A percentile compares a stretch with the other conserved stretches of the same genome.
Conservation (phyloP, 2,329 filamentous ascomycete species). For the Aspergillus nomiae region DNA sequence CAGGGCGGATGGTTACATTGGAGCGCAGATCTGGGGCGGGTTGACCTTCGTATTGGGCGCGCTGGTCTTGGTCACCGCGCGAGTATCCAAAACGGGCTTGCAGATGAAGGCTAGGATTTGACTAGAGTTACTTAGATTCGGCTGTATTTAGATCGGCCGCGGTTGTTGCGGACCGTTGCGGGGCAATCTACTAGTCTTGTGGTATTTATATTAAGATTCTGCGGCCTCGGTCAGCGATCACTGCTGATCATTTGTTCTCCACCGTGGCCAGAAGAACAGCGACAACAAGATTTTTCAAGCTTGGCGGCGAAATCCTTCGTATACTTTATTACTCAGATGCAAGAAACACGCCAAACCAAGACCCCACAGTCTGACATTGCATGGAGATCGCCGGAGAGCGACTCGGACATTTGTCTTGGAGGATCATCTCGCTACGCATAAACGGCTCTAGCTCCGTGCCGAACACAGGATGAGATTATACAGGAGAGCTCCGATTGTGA, state of each 20-base stretch:
- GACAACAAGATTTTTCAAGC: not conserved
- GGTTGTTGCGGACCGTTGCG: not conserved
- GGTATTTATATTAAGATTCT: not conserved
- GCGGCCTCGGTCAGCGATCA: not conserved
- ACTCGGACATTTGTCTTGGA: not conserved
- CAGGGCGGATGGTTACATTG: slow-evolving; percentile 43
- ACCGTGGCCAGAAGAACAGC: not conserved
- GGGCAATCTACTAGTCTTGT: not conserved
- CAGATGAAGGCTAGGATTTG: slow-evolving; percentile 13
- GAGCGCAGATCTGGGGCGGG: slow-evolving; percentile 49
- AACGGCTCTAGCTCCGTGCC: not conserved
- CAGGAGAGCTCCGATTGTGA: not conserved
- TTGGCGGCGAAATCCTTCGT: not conserved
- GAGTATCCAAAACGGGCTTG: slow-evolving; percentile 10
- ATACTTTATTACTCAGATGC: not conserved
- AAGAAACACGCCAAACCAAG: not conserved
- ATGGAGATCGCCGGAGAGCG: not conserved
- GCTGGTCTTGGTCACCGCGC: slow-evolving; percentile 14
- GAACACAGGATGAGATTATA: not conserved
- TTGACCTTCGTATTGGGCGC: slow-evolving; percentile 17
- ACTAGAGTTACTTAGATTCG: not conserved
- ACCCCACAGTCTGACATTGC: not conserved
- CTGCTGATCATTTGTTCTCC: not conserved
- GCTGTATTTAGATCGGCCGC: not conserved
- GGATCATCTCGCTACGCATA: not conserved